Base-by-base conservation (phyloP, 768 basidiomycete species). In the Podaxis mareebaensis region DNA sequence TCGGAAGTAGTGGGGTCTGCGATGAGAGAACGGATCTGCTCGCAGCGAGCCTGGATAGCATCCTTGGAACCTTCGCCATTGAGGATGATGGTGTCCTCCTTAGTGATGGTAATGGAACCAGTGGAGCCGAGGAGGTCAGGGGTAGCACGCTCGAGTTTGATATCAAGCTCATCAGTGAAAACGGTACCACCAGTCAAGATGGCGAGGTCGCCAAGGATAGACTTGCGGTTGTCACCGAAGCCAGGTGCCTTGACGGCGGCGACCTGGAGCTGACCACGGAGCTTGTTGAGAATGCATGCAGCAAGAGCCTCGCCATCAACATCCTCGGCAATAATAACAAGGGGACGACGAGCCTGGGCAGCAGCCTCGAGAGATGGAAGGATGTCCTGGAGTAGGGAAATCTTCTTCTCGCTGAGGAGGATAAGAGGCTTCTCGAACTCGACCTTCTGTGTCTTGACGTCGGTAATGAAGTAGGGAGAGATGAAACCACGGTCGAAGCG, bases 171-270 rank as follows among this genome's bases (percentile, higher is more conserved):
- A 68, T 88, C 96, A 44, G 94, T 93, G 84, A 99, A 98, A 77
- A 99, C 96, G 58, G 94, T 96, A 65, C 96, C 95, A 57, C 96
- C 96, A 3, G 96, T 98, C 68, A 99, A 88, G 79, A 99, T 97
- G 59, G 94, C 95, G 56, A 99, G 85, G 72, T 98, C 96, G 64
- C 96, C 96, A 60, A 99, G 91, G 79, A 98, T 93, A 60, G 90
- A 92, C 82, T 99, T 99, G 79, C 96, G 91, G 87, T 99, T 99
- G 80, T 99, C 96, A 71, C 96, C 96, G 75, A 99, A 99, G 57
- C 96, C 94, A 58, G 96, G 96, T 17, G 96, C 96, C 82, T 99
- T 98, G 79, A 99, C 87, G 53, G 95, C 96, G 54, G 80, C 89
- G 66, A 99, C 96, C 72, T 91, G 89, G 62, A 99, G 89, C 76